phyloP scores from a whole-genome alignment of 2,329 filamentous ascomycete species.

The Cordyceps militaris region DNA sequence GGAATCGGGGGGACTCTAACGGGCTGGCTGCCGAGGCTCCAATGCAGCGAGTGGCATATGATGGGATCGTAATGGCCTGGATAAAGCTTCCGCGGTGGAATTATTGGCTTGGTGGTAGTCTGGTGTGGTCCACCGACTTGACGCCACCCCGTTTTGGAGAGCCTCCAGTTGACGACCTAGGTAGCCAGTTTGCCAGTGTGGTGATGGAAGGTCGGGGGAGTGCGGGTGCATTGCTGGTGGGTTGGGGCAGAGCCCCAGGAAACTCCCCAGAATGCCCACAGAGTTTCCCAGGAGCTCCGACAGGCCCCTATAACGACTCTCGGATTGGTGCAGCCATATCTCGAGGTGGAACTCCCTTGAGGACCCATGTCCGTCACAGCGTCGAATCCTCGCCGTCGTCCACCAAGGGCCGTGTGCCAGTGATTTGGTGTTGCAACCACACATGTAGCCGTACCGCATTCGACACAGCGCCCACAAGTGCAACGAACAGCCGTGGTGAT shows the following conservation, averaged over 20 bases:
- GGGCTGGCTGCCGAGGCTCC: constrained; percentile 12
- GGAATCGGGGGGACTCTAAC: constrained; percentile 12
- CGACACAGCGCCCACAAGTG: neutral
- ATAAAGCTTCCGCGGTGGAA: neutral
- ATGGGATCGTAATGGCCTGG: constrained; percentile 10
- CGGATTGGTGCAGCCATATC: neutral
- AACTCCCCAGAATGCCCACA: neutral
- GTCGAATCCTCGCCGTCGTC: neutral
- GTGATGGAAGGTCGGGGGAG: constrained; percentile 8
- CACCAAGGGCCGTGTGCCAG: neutral
- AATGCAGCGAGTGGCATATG: constrained; percentile 10
- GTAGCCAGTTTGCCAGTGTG: neutral
- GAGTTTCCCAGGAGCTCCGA: neutral
- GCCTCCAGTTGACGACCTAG: neutral
- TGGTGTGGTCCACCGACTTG: constrained; percentile 5
- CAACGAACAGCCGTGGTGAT: neutral
- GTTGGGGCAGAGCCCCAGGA: constrained; percentile 10
- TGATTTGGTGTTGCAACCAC: neutral
- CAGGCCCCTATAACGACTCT: neutral
- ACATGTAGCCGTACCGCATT: neutral
- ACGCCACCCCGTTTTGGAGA: constrained; percentile 6
- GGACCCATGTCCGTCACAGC: constrained; percentile 7
- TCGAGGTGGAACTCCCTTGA: neutral
- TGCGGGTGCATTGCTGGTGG: constrained; percentile 5
- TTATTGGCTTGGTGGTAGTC: neutral